Conservation (phyloP, 2,329 filamentous ascomycete species). For the Fragosphaeria purpurea region DNA sequence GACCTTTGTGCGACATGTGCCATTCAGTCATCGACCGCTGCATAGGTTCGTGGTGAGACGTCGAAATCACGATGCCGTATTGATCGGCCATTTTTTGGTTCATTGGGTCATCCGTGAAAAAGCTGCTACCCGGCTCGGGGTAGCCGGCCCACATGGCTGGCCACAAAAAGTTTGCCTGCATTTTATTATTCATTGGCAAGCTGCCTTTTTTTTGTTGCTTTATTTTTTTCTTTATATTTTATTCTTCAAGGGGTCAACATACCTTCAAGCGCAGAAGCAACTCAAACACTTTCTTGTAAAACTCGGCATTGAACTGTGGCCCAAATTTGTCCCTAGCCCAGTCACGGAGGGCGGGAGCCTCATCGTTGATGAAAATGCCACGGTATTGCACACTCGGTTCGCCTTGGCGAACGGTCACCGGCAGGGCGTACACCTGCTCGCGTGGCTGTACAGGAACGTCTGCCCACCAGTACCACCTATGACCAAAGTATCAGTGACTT, state of each 20-base stretch:
- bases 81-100: conserved; percentile 51
- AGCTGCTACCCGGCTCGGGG: conserved; percentile 40
- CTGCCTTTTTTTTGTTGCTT: no score
- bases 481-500: background rate
- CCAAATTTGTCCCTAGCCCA: background rate
- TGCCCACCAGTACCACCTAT: conserved; percentile 48
- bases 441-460: conserved; percentile 42
- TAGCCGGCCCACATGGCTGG: conserved; percentile 53
- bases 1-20: conserved; percentile 20
- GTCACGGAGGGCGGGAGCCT: conserved; percentile 19
- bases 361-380: conserved; percentile 53
- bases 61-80: conserved; percentile 55
- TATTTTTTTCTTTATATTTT: no score
- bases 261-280: conserved; percentile 45
- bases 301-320: conserved; percentile 33
- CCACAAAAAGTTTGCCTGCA: conserved; percentile 53
- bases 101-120: conserved; percentile 50
- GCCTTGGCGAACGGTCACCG: conserved; percentile 23
- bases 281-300: conserved; percentile 55
- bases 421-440: conserved; percentile 37
- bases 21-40: conserved; percentile 44
- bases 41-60: conserved; percentile 58
- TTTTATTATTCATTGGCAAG: no score
- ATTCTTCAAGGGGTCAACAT: no score
- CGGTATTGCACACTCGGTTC: conserved; percentile 49